A percentile compares a stretch with the other conserved stretches of the same genome.
phyloP scores from a whole-genome alignment of 2,329 filamentous ascomycete genomes.

The Fusarium succisae region DNA sequence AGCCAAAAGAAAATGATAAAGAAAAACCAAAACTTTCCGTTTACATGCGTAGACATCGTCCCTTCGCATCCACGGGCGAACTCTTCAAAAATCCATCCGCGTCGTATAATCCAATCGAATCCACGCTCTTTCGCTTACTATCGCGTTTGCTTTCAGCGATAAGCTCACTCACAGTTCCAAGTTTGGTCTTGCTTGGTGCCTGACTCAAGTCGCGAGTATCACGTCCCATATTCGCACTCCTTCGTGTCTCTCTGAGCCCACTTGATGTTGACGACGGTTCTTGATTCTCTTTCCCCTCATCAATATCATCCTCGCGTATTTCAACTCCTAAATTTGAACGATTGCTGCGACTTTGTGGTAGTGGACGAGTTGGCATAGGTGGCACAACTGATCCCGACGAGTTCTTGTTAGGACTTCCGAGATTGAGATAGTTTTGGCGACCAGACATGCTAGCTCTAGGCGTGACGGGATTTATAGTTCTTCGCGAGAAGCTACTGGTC shows the following conservation, averaged over 20 bases:
- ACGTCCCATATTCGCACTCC: constrained; percentile 30
- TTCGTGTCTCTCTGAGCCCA: constrained; percentile 29
- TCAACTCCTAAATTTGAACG: constrained; percentile 27
- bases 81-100: constrained; percentile 56
- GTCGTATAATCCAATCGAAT: constrained; percentile 57
- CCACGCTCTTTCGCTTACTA: constrained; percentile 45
- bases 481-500: constrained; percentile 50
- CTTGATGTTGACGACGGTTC: constrained; percentile 15
- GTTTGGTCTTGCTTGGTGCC: constrained; percentile 29
- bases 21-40: neutral
- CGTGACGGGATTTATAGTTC: constrained; percentile 33
- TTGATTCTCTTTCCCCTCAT: constrained; percentile 45
- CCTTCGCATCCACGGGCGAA: constrained; percentile 50
- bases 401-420: constrained; percentile 48
- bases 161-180: constrained; percentile 43
- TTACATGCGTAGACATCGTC: constrained; percentile 43
- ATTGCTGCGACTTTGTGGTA: constrained; percentile 19
- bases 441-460: constrained; percentile 49
- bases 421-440: constrained; percentile 57
- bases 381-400: neutral
- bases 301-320: constrained; percentile 34
- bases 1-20: neutral
- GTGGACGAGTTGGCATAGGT: neutral
- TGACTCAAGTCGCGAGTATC: constrained; percentile 34
- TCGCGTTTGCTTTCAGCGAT: constrained; percentile 36